phyloP scores from a whole-genome alignment of 371 early-diverging fungal genomes.

The Apophysomyces variabilis region DNA sequence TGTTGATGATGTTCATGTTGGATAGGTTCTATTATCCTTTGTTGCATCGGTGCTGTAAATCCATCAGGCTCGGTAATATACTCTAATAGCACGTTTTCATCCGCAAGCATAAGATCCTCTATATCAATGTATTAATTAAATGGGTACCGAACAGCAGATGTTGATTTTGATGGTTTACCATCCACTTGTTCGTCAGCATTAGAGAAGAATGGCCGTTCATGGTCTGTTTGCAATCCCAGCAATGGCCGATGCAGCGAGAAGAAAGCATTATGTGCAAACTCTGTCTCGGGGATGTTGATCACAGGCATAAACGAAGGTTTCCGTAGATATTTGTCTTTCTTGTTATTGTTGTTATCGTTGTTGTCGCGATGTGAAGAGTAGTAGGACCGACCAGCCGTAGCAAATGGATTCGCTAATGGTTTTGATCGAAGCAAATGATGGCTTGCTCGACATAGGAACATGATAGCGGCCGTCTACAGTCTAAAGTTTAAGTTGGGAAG shows the following conservation, averaged over 20 bases:
- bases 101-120: not conserved
- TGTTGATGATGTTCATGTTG: constrained; percentile 14
- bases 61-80: not conserved
- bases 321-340: not conserved
- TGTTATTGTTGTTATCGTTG: not conserved
- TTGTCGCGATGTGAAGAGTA: not conserved
- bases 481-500: not conserved
- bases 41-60: not conserved
- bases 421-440: constrained; percentile 2
- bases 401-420: not conserved
- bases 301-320: constrained; percentile 49
- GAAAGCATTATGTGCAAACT: constrained; percentile 54
- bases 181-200: constrained; percentile 29
- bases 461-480: not conserved
- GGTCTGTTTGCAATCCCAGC: constrained; percentile 42
- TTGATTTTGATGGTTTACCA: constrained; percentile 13
- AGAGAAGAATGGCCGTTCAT: constrained; percentile 45
- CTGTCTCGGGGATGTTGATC: constrained; percentile 54
- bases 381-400: not conserved
- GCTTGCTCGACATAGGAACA: constrained; percentile 6
- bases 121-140: constrained; percentile 8
- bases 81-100: not conserved
- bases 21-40: constrained; percentile 4
- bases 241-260: constrained; percentile 56
- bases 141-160: not conserved